Percentiles rank a stretch among this genome's conserved stretches.
Conservation (phyloP, 1,284 basidiomycete species). For the Exsudoporus floridanus region DNA sequence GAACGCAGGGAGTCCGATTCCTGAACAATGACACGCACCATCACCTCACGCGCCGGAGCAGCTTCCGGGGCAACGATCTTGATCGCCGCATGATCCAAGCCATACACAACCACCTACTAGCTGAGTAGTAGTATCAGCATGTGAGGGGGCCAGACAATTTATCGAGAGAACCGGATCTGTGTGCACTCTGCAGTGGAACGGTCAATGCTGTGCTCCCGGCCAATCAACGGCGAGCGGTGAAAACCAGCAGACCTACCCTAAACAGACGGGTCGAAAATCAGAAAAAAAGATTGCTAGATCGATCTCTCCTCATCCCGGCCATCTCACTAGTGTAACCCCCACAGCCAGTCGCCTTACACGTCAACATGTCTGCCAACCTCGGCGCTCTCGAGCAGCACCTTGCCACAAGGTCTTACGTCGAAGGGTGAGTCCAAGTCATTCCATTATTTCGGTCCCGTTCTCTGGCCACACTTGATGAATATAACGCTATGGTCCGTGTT, state of each 20-base stretch:
- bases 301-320: constrained; percentile 30
- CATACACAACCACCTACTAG: background rate
- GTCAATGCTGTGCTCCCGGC: constrained; percentile 1
- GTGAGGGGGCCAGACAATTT: background rate
- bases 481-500: constrained; percentile 96
- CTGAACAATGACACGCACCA: background rate
- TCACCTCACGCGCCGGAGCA: constrained; percentile 1
- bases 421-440: constrained; percentile 69
- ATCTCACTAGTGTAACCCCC: constrained; percentile 29
- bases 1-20: background rate
- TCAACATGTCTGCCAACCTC: constrained; percentile 71
- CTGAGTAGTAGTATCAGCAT: background rate
- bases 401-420: constrained; percentile 81
- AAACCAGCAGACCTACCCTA: constrained; percentile 32
- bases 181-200: background rate
- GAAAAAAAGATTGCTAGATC: constrained; percentile 22
- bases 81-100: background rate
- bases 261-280: constrained; percentile 24
- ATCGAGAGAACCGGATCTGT: background rate
- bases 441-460: constrained; percentile 24
- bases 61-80: background rate
- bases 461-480: constrained; percentile 63
- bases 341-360: constrained; percentile 16
- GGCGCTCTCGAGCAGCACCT: constrained; percentile 84
- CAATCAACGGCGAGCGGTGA: constrained; percentile 14